Evolutionary conservation across 495 filamentous ascomycete genomes (phyloP).

Genomic region (Tuber borchii): DNA sequence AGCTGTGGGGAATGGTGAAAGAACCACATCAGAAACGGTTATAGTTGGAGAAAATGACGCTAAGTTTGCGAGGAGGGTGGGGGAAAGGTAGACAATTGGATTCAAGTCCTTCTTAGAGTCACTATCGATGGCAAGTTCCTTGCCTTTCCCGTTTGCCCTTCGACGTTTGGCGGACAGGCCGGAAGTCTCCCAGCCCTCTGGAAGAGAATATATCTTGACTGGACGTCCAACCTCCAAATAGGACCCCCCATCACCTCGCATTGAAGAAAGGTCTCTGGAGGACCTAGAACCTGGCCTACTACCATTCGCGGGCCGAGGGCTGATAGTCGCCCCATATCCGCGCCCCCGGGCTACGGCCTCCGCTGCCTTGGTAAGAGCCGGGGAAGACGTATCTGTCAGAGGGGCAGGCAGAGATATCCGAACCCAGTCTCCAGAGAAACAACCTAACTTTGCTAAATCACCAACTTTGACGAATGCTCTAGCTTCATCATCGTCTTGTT

Average conservation of each 20-base stretch:
- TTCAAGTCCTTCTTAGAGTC: conserved; percentile 50
- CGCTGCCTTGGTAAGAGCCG: conserved; percentile 33
- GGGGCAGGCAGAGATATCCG: conserved; percentile 64
- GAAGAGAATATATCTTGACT: conserved; percentile 77
- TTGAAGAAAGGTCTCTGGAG: conserved; percentile 49
- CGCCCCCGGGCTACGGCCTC: conserved; percentile 39
- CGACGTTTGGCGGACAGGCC: conserved; percentile 48
- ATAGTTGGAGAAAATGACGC: conserved; percentile 21
- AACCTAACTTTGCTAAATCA: conserved; percentile 77
- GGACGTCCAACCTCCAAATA: conserved; percentile 56
- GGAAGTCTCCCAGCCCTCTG: conserved; percentile 56
- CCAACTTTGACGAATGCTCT: conserved; percentile 82
- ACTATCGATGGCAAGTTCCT: conserved; percentile 45
- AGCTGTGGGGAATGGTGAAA: conserved; percentile 55
- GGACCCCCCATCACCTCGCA: conserved; percentile 42
- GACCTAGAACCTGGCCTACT: conserved; percentile 39
- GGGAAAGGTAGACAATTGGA: conserved; percentile 66
- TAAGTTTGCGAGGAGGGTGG: conserved; percentile 77
- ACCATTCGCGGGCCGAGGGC: conserved; percentile 47
- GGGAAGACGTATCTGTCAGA: conserved; percentile 25
- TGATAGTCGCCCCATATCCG: conserved; percentile 52
- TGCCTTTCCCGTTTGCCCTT: conserved; percentile 32
- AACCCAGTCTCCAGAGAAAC: conserved; percentile 98
- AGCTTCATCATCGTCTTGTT: conserved; percentile 77
- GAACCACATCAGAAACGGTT: conserved; percentile 47